Evolutionary conservation across 2,329 filamentous ascomycete genomes (phyloP), one percentile per base, ranked within the genome.

Genomic region (Hyphodiscus sp.): DNA sequence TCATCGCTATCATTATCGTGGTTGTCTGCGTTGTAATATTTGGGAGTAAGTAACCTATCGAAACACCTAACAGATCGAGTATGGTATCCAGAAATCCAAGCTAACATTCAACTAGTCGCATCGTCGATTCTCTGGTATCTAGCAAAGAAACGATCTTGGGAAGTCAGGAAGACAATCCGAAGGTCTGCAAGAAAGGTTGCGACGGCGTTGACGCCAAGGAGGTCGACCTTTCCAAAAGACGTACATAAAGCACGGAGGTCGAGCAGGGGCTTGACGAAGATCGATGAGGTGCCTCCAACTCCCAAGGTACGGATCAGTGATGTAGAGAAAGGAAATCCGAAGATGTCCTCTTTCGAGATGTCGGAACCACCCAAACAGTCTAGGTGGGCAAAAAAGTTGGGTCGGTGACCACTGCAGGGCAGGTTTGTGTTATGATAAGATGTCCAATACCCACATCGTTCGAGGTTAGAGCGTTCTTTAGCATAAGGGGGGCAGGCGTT

Each of bases 121-220:
- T 62, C 55, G 46, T 42, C 60, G 87, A 86, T 85, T 58, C 80
- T 94, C 26, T 95, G 87, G 73, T 89, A 85, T 69, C 68, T 92
- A 41, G 87, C 89, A 52, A 94, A 94, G 76, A 91, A 89, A 73
- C 82, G 85, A 46, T 87, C 91, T 69, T 94, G 89, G 89, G 87
- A 84, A 60, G 75, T 94, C 61, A 81, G 84, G 54, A 82, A 88
- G 66, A 86, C 78, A 29, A 76, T 95, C 53, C 80, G 85, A 52
- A 81, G 80, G 59, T 91, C 87, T 1, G 82, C 82, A 30, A 77
- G 76, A 57, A 82, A 75, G 64, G 80, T 86, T 26, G 80, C 78
- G 44, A 78, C 76, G 3, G 82, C 77, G 5, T 73, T 86, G 52
- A 85, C 82, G n/a, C 82, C 82, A 6, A 73, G 81, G 47, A 75